Percentiles rank a stretch among this genome's conserved stretches.
Conservation (phyloP, 179 eudicot genomes). For the Silene coronaria region DNA sequence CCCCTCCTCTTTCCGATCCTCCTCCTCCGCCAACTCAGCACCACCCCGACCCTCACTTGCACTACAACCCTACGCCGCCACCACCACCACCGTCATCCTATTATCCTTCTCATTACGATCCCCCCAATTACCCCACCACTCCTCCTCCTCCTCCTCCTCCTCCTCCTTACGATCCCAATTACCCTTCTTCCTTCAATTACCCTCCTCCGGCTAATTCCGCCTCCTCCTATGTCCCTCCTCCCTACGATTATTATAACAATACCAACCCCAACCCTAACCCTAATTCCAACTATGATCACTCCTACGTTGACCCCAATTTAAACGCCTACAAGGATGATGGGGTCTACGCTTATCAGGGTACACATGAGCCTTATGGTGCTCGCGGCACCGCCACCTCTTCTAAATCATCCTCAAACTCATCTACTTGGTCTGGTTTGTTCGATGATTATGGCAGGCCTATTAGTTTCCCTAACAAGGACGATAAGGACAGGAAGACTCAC, state of each 20-base stretch:
- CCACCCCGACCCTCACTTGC: too few relatives aligned
- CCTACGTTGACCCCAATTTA: too few relatives aligned
- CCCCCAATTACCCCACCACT: slow-evolving; percentile 28
- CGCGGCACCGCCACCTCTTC: slow-evolving; percentile 42
- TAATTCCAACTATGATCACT: too few relatives aligned
- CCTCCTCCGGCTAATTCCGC: too few relatives aligned
- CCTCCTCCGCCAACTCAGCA: neutral
- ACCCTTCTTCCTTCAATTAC: slow-evolving; percentile 16
- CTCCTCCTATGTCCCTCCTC: slow-evolving; percentile 5
- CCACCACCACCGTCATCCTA: slow-evolving; percentile 31
- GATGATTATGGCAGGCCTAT: slow-evolving; percentile 94
- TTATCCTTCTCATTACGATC: slow-evolving; percentile 34
- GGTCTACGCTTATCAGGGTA: slow-evolving; percentile 69
- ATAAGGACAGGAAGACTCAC: slow-evolving; percentile 31
- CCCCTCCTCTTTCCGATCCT: slow-evolving; percentile 45
- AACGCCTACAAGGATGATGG: slow-evolving; percentile 38
- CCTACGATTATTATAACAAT: too few relatives aligned
- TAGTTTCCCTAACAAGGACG: slow-evolving; percentile 33
- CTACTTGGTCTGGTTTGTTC: slow-evolving; percentile 52
- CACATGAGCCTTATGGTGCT: slow-evolving; percentile 73
- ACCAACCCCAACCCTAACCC: too few relatives aligned
- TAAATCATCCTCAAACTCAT: slow-evolving; percentile 29
- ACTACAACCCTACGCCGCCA: slow-evolving; percentile 4
- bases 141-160: too few relatives aligned
- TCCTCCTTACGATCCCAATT: slow-evolving; percentile 23